Base-by-base conservation (phyloP, 768 basidiomycete species). In the Agaricus blazei region DNA sequence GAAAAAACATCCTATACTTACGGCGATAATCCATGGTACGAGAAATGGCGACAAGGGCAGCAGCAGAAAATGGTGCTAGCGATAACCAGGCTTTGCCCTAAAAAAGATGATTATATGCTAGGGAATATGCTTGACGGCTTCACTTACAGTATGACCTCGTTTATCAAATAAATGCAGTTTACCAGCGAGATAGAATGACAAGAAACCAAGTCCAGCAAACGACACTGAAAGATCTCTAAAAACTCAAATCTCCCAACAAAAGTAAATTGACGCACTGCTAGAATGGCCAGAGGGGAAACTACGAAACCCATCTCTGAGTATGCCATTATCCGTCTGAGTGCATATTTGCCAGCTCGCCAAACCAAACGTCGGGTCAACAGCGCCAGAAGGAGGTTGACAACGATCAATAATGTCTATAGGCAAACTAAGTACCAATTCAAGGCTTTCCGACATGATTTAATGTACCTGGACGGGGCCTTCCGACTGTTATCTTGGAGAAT, bases 211-310 rank as follows among this genome's bases (percentile, higher is more conserved):
- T 1, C 96, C 96, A 5, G 93, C 91, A 66, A 96, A 98, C 0
- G 94, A 92, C 52, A 96, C 93, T 91, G 61, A 56, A 50, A 58
- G 38, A 2, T 4, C 7, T 27, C 37, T 46, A 60, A 45, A 51
- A 9, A 26, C 47, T 9, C 29, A 52, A 46, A 15, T 36, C 48
- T 27, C 58, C 55, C 46, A 14, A 24, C 23, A 47, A 6, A 34
- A 42, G 28, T 37, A 43, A 26, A 28, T 26, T 15, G 12, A 72
- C 87, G 48, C 70, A 94, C 93, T 58, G 61, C 90, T 93, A 3
- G 92, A 87, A 70, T 97, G 94, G 1, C 95, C 95, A 52, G 90
- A 92, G 12, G 88, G 88, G 68, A 98, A 97, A 65, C 92, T 94
- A 62, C 90, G 81, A 75, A 92, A 98, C 1, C 94, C 95, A 70